These are phyloP conservation scores for Borovskyia barvae DNA, from an alignment of 208 protist species.

Conservation along the genomic window DNA sequence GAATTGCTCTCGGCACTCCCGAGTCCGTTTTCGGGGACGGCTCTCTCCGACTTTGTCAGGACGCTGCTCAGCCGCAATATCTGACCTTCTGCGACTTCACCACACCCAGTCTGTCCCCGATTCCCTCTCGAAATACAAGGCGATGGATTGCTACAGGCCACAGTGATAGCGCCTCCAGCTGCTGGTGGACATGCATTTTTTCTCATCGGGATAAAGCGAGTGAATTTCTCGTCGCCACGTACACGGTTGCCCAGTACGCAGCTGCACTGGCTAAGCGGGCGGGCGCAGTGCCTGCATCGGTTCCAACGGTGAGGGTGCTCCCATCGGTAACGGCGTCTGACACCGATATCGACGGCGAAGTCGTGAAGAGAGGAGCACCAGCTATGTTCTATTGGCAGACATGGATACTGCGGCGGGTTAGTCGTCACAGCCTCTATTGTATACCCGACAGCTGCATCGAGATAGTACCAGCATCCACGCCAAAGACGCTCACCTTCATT, in stretches of 20 bases:
- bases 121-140: no score
- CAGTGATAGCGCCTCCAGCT: not conserved
- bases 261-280: slow-evolving; percentile 5
- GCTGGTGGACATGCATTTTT: slow-evolving; percentile 37
- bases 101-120: not conserved
- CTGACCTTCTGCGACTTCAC: slow-evolving; percentile 8
- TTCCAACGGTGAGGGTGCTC: slow-evolving; percentile 16
- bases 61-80: slow-evolving; percentile 12
- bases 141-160: no score
- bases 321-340: not conserved
- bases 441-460: slow-evolving; percentile 38
- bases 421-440: slow-evolving; percentile 29
- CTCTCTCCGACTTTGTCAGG: slow-evolving; percentile 14
- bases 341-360: not conserved
- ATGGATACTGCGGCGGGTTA: slow-evolving; percentile 46
- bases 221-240: slow-evolving; percentile 40
- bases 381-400: slow-evolving; percentile 11
- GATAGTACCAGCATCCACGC: slow-evolving; percentile 31
- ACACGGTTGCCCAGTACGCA: slow-evolving; percentile 38
- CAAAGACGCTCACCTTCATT: slow-evolving; percentile 31
- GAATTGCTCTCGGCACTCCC: slow-evolving; percentile 7
- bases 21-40: slow-evolving; percentile 2
- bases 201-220: slow-evolving; percentile 17
- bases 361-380: not conserved
- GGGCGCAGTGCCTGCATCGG: not conserved